These are phyloP conservation scores for Acanthamoeba sp. DNA, from an alignment of 208 protist species.

Conservation along the genomic window DNA sequence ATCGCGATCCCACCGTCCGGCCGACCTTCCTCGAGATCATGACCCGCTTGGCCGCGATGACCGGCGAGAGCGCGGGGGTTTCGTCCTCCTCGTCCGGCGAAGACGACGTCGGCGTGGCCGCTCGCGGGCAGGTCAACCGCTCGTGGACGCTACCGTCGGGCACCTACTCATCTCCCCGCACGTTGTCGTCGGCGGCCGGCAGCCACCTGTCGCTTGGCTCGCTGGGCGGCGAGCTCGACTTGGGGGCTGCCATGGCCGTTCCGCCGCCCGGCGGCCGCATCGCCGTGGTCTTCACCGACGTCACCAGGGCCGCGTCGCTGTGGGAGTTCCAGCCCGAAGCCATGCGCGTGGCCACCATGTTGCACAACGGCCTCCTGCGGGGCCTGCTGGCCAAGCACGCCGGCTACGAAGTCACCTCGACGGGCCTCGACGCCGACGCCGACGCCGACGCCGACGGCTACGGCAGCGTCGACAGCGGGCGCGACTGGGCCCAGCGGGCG, in stretches of 20 bases:
- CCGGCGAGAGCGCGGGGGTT: background rate
- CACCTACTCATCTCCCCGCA: background rate
- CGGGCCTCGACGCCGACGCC: too few relatives aligned
- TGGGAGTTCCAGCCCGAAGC: conserved; percentile 66
- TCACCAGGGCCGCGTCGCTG: background rate
- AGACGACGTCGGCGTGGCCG: background rate
- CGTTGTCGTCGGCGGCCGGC: background rate
- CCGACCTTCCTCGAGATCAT: conserved; percentile 61
- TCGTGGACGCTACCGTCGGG: background rate
- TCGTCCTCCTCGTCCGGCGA: background rate
- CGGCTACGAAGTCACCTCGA: conserved; percentile 9
- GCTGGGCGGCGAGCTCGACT: background rate
- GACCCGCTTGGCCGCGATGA: background rate
- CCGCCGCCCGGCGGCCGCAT: background rate
- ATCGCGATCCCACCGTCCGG: conserved; percentile 18
- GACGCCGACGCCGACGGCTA: too few relatives aligned
- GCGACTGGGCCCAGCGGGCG: background rate
- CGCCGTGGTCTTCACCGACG: conserved; percentile 59
- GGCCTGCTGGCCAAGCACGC: background rate
- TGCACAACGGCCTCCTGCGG: conserved; percentile 50
- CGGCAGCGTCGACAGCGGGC: background rate
- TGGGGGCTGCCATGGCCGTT: background rate
- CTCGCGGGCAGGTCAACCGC: background rate
- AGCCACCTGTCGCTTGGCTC: too few relatives aligned
- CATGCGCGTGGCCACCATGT: conserved; percentile 58